Base-by-base conservation (phyloP, 2,329 filamentous ascomycete species). In the Polychaeton citri region DNA sequence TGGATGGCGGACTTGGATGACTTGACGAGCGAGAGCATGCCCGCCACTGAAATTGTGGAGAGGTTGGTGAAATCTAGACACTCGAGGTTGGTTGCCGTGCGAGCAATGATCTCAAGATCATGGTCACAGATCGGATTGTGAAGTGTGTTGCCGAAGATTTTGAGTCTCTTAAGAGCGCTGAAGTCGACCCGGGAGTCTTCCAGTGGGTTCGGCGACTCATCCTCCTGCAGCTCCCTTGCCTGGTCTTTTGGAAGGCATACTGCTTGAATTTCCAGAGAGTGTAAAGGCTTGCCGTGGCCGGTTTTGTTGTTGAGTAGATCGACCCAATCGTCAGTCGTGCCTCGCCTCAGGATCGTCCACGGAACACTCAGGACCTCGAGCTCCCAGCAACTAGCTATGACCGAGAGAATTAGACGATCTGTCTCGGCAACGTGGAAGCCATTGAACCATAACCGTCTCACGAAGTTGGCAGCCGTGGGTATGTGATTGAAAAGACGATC, bases 61-160 rank as follows among this genome's bases (percentile, higher is more conserved):
- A 69, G 63, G 44, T 68, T 68, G 6, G 68, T 70, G 43, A 72
- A 53, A 49, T 72, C 66, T 32, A 72, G 64, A 40, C 68, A 66
- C 42, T 69, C 61, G 16, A 72, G 62, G 32, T 60, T 59, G 2
- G 60, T 67, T 6, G 68, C 68, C 1, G 67, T 71, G 32, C 60
- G 60, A 17, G 69, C 63, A 38, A 72, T 69, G 34, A 60, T 58
- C 24, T 57, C 54, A 19, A 72, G 54, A 43, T 72, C 69, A 3
- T 53, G 49, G 39, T 72, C 68, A 21, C 53, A 63, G 42, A 72
- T 55, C 3, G 68, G 68, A 55, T 65, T 66, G 51, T 69, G 62
- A 30, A 61, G 62, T 5, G 68, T 69, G 51, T 70, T 65, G 38
- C 69, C 69, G 43, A 71, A 69, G 38, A 72, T 60, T 51, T 72